phyloP scores from a whole-genome alignment of 2,329 filamentous ascomycete species.

The Colletotrichum falcatum region DNA sequence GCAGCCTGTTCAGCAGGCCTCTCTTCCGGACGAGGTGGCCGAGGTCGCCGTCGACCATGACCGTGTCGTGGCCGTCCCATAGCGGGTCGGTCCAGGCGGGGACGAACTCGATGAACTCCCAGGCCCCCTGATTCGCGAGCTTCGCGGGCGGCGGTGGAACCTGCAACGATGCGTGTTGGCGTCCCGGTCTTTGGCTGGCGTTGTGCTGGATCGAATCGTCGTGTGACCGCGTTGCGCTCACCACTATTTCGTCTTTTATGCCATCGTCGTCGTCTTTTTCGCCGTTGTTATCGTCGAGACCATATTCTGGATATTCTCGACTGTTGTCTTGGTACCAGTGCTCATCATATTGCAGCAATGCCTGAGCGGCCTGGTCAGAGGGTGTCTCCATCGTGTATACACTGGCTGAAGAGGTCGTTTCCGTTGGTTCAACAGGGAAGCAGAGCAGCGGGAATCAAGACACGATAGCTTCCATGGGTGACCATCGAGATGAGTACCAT shows the following conservation, averaged over 20 bases:
- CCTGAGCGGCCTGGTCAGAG: neutral
- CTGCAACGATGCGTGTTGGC: neutral
- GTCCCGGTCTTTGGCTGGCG: neutral
- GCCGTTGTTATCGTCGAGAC: neutral
- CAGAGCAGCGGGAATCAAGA: neutral
- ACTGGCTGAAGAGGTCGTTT: neutral
- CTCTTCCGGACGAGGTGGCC: neutral
- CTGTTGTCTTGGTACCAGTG: conserved; percentile 16
- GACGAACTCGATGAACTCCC: conserved; percentile 38
- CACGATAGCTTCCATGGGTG: neutral
- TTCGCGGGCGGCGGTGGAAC: neutral
- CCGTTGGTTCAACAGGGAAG: too few species aligned
- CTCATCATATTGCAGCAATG: conserved; percentile 3
- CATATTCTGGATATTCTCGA: conserved; percentile 13
- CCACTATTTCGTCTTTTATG: neutral
- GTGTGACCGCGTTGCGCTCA: neutral
- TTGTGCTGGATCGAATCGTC: neutral
- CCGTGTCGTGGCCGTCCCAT: conserved; percentile 43
- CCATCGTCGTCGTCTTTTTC: neutral
- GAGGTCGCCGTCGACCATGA: conserved; percentile 8
- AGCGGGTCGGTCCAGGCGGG: conserved; percentile 47
- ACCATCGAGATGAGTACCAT: neutral
- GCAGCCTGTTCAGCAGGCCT: neutral
- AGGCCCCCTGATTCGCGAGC: neutral
- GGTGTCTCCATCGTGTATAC: neutral